Conservation (phyloP, 2,329 filamentous ascomycete genomes). For the Xylariaceae sp. region DNA sequence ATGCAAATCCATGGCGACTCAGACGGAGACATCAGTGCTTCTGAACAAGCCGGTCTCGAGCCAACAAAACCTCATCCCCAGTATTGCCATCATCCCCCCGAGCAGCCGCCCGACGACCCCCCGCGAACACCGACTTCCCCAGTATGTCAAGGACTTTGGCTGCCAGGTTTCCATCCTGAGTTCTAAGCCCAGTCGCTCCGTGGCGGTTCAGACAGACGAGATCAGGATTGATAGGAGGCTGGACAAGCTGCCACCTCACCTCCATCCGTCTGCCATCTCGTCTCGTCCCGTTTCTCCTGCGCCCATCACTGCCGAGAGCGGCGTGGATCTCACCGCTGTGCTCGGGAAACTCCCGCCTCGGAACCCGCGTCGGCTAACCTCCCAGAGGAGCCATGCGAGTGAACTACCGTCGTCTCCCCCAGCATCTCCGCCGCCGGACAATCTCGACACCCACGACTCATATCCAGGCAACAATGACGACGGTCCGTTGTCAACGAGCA, state of each 20-base stretch:
- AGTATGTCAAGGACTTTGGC: constrained; percentile 72
- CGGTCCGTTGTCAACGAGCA: constrained; percentile 57
- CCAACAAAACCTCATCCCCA: constrained; percentile 68
- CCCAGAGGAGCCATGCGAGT: constrained; percentile 33
- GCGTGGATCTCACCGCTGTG: constrained; percentile 40
- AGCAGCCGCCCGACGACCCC: constrained; percentile 76
- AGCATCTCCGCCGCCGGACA: constrained; percentile 16
- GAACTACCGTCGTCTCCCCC: constrained; percentile 46
- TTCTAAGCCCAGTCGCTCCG: constrained; percentile 45
- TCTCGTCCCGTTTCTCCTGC: constrained; percentile 52
- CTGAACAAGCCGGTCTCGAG: no score
- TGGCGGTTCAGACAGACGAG: constrained; percentile 73
- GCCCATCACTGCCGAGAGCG: constrained; percentile 27
- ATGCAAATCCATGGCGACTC: constrained; percentile 52
- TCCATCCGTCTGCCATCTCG: constrained; percentile 69
- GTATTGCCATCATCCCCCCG: constrained; percentile 87
- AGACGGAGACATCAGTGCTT: constrained; percentile 55
- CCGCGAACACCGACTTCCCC: constrained; percentile 64
- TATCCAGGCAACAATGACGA: constrained; percentile 79
- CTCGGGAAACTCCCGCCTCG: constrained; percentile 49
- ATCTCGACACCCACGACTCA: constrained; percentile 47
- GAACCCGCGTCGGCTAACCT: constrained; percentile 49
- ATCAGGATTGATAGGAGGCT: constrained; percentile 77
- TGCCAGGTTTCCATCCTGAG: constrained; percentile 64
- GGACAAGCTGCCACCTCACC: constrained; percentile 65